Evolutionary conservation across 768 basidiomycete species (phyloP).

Genomic region (Phanerochaete sordida): DNA sequence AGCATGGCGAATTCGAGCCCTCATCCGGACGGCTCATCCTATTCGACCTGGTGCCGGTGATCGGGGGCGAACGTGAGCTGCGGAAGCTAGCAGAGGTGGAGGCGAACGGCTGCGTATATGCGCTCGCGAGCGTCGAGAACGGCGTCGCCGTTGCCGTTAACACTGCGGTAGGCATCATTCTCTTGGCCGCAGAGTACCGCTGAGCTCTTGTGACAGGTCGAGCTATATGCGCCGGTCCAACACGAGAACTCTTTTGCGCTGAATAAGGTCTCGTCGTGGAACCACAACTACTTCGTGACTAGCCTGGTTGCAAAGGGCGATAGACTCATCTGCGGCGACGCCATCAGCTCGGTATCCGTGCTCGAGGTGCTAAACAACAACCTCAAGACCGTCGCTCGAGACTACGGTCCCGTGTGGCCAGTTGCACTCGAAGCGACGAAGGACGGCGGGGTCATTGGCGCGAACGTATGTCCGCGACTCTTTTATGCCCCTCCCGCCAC

Average conservation of each 20-base stretch:
- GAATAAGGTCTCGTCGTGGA: constrained; percentile 55
- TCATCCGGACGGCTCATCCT: constrained; percentile 60
- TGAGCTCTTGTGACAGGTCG: constrained; percentile 15
- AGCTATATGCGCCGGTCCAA: constrained; percentile 41
- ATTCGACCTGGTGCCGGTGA: constrained; percentile 36
- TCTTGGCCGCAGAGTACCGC: background rate
- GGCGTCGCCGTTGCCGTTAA: constrained; percentile 70
- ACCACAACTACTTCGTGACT: constrained; percentile 79
- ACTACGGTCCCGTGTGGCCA: constrained; percentile 77
- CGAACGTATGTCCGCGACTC: constrained; percentile 54
- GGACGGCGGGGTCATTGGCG: constrained; percentile 58
- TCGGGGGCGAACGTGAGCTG: constrained; percentile 12
- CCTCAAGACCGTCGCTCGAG: constrained; percentile 48
- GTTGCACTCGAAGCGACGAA: constrained; percentile 57
- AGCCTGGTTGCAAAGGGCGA: constrained; percentile 56
- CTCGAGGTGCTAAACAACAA: constrained; percentile 46
- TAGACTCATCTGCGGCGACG: constrained; percentile 71
- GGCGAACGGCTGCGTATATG: constrained; percentile 68
- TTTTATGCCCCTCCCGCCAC: background rate
- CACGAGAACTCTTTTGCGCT: constrained; percentile 38
- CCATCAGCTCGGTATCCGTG: constrained; percentile 74
- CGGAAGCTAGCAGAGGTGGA: constrained; percentile 38
- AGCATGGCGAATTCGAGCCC: constrained; percentile 28
- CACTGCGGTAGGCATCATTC: constrained; percentile 55
- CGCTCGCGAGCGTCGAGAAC: constrained; percentile 45